phyloP scores from a whole-genome alignment of 106 monocot genomes.

The Acorus gramineus region DNA sequence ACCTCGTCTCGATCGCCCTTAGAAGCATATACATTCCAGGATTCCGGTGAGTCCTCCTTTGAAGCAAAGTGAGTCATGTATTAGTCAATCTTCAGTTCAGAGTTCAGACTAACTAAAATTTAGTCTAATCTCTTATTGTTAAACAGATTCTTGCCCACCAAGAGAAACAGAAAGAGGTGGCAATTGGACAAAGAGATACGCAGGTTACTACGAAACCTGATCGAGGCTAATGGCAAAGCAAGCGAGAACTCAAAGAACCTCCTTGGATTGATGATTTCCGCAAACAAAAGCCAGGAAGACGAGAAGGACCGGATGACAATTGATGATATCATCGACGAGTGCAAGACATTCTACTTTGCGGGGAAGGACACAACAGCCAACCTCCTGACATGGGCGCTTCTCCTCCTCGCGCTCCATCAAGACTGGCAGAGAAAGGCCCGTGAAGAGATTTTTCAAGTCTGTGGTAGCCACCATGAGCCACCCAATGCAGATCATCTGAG shows the following conservation, averaged over 20 bases:
- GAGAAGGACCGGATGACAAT: slow-evolving; percentile 33
- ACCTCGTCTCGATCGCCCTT: slow-evolving; percentile 52
- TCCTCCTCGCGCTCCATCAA: slow-evolving; percentile 55
- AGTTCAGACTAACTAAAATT: too few relatives aligned
- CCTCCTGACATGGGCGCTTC: slow-evolving; percentile 60
- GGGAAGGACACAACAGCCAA: slow-evolving; percentile 85
- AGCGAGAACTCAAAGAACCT: slow-evolving; percentile 55
- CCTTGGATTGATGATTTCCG: slow-evolving; percentile 60
- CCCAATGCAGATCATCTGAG: slow-evolving; percentile 31
- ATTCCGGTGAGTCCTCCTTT: slow-evolving; percentile 40
- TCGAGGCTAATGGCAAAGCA: slow-evolving; percentile 26
- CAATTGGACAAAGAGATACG: slow-evolving; percentile 46
- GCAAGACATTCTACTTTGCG: slow-evolving; percentile 92
- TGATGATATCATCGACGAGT: slow-evolving; percentile 77
- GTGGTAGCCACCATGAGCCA: slow-evolving; percentile 8
- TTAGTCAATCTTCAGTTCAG: too few relatives aligned
- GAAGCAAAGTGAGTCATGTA: too few relatives aligned
- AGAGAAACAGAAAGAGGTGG: slow-evolving; percentile 43
- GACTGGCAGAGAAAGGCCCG: slow-evolving; percentile 76
- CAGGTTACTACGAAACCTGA: slow-evolving; percentile 32
- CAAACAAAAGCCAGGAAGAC: slow-evolving; percentile 22
- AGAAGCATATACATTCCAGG: slow-evolving; percentile 66
- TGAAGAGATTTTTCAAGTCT: slow-evolving; percentile 47
- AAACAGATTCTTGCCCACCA: slow-evolving; percentile 53
- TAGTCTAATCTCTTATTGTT: not conserved